phyloP scores from a whole-genome alignment of 2,329 filamentous ascomycete genomes.

The Aciculosporium take region DNA sequence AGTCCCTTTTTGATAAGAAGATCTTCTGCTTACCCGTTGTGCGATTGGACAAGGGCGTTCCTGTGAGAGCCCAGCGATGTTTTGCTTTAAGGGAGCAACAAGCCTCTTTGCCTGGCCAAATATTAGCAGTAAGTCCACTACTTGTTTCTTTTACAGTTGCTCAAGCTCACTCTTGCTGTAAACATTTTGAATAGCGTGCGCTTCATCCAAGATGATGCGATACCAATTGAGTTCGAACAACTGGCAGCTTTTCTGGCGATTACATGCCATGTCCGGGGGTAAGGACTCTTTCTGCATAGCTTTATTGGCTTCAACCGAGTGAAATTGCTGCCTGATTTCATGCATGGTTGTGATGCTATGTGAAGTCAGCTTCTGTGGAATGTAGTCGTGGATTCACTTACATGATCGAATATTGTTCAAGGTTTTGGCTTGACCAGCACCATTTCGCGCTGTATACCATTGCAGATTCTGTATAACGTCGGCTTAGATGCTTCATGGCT shows the following conservation, averaged over 20 bases:
- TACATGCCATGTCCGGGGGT: neutral
- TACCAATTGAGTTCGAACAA: conserved; percentile 22
- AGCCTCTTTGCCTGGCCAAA: conserved; percentile 4
- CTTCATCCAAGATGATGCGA: conserved; percentile 43
- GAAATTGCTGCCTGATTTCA: conserved; percentile 12
- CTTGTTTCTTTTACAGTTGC: neutral
- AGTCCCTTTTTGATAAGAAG: too few species aligned
- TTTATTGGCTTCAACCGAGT: neutral
- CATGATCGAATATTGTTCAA: neutral
- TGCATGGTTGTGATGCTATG: conserved; percentile 17
- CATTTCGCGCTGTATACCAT: conserved; percentile 7
- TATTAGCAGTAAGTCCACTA: neutral
- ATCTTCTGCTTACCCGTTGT: conserved; percentile 18
- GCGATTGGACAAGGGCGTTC: conserved; percentile 22
- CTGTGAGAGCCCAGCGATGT: conserved; percentile 21
- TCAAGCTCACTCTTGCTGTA: conserved; percentile 15
- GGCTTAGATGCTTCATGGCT: conserved; percentile 13
- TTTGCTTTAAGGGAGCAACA: conserved; percentile 16
- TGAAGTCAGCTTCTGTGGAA: neutral
- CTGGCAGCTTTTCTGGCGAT: neutral
- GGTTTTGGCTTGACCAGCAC: neutral
- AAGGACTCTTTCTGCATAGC: neutral
- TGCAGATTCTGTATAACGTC: neutral
- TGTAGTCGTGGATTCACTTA: neutral
- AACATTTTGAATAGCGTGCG: conserved; percentile 40